Evolutionary conservation across 2,329 filamentous ascomycete species (phyloP).

Genomic region (Aspergillus sojae): DNA sequence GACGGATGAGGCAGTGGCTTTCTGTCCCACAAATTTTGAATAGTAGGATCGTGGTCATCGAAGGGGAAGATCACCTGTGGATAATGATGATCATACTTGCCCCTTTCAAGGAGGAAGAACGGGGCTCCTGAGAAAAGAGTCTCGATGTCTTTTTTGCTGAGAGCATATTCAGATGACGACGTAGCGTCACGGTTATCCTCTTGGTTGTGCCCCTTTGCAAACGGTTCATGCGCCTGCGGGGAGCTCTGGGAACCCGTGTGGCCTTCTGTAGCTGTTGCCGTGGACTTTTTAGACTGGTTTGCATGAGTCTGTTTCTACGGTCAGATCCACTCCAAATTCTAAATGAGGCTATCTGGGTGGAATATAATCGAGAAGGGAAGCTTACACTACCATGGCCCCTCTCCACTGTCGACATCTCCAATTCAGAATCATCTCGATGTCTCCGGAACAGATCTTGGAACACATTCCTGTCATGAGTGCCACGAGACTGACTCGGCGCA

Average conservation of each 20-base stretch:
- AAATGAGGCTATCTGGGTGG: too few species aligned
- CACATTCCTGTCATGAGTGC: constrained; percentile 11
- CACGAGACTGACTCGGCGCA: constrained; percentile 3
- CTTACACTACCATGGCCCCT: background rate
- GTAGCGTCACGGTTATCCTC: background rate
- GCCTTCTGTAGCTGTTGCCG: background rate
- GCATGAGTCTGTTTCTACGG: background rate
- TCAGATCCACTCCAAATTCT: background rate
- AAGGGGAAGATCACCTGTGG: constrained; percentile 50
- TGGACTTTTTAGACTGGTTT: background rate
- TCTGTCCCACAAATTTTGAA: constrained; percentile 46
- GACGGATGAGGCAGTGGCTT: constrained; percentile 44
- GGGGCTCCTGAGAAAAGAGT: constrained; percentile 47
- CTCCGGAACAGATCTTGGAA: constrained; percentile 30
- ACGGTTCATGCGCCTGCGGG: background rate
- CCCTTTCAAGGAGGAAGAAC: constrained; percentile 49
- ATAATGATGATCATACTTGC: constrained; percentile 42
- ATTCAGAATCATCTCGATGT: constrained; percentile 16
- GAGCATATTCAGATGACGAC: constrained; percentile 8
- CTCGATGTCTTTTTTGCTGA: constrained; percentile 43
- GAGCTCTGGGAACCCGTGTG: background rate
- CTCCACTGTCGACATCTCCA: background rate
- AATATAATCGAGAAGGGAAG: background rate
- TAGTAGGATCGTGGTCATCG: constrained; percentile 41
- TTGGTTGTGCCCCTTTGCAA: background rate